Evolutionary conservation across 257 asterid species (phyloP).

Genomic region (Verbena officinalis): DNA sequence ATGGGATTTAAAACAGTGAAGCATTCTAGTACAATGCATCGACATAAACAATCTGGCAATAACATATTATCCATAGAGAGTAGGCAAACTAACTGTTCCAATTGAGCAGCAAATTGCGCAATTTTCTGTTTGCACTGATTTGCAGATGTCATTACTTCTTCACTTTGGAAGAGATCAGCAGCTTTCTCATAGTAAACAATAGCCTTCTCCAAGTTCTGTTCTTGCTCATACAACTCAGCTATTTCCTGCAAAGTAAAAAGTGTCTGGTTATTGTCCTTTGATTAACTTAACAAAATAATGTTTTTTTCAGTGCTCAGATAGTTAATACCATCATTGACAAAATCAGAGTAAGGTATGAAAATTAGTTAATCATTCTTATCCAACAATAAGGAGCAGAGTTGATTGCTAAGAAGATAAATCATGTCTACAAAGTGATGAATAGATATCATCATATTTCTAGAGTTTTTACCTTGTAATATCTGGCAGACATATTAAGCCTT

Average conservation of each 20-base stretch:
- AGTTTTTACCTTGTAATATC: constrained; percentile 85
- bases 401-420: constrained; percentile 2
- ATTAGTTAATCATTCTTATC: not conserved
- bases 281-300: constrained; percentile 1
- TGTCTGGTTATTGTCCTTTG: constrained; percentile 4
- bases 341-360: not conserved
- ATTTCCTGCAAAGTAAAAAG: constrained; percentile 67
- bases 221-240: constrained; percentile 88
- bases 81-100: constrained; percentile 68
- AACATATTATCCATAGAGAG: constrained; percentile 22
- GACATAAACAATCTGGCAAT: constrained; percentile 9
- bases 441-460: constrained; percentile 2
- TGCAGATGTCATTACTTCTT: constrained; percentile 79
- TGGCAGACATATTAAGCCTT: constrained; percentile 90
- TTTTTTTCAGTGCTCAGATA: not conserved
- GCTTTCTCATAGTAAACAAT: constrained; percentile 82
- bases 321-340: constrained; percentile 1
- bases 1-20: no score
- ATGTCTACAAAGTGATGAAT: not conserved
- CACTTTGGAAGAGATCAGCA: constrained; percentile 90
- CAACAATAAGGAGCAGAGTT: constrained; percentile 14
- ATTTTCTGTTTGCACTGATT: constrained; percentile 95
- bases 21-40: no score
- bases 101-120: constrained; percentile 88
- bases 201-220: constrained; percentile 78